Base-by-base conservation (phyloP, 129 eudicot genomes). In the Erigeron canadensis region DNA sequence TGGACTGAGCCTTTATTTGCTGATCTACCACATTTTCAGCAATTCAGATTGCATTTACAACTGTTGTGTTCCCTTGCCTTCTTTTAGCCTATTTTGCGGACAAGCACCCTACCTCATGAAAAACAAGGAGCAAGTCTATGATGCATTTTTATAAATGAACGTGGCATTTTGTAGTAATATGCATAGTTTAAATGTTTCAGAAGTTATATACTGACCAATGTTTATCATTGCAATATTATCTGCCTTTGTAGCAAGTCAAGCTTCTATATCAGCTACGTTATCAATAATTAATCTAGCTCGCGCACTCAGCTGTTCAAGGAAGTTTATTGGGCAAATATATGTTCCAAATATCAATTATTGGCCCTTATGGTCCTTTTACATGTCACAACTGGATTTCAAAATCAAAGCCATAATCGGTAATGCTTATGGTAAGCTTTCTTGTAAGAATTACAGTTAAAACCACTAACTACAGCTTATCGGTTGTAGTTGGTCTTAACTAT, bases 251-350 rank as follows among this genome's bases (percentile, higher is more conserved):
- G 96, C 93, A 2, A 91, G 97, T 77, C 97, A 91, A 63, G 93
- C 97, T 70, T 88, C 93, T 11, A 91, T 91, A 78, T 84, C 96
- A 17, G 97, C 94, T 37, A 86, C 96, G n/a, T 91, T 91, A 73
- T 86, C 97, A 4, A 86, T 91, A 62, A 91, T 91, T 60, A 84
- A 84, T 80, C 97, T 88, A 73, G 93, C 96, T 12, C 71, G 83
- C 80, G 90, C 92, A 15, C 89, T 77, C 16, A 96, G 95, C 11
- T 91, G 93, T 78, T 91, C 93, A 65, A 81, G 82, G 78, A 86
- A 91, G 61, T 82, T 91, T 61, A 79, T 76, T 23, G 96, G 65
- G 41, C 68, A 63, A 23, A 63, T 63, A 16, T 63, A 63, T 63
- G 48, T 63, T 63, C 68, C 50, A 16, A 48, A 63, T 63, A 63